A percentile compares a stretch with the other conserved stretches of the same genome.
phyloP scores from a whole-genome alignment of 495 filamentous ascomycete species.

The Lasiosphaeria hispida region DNA sequence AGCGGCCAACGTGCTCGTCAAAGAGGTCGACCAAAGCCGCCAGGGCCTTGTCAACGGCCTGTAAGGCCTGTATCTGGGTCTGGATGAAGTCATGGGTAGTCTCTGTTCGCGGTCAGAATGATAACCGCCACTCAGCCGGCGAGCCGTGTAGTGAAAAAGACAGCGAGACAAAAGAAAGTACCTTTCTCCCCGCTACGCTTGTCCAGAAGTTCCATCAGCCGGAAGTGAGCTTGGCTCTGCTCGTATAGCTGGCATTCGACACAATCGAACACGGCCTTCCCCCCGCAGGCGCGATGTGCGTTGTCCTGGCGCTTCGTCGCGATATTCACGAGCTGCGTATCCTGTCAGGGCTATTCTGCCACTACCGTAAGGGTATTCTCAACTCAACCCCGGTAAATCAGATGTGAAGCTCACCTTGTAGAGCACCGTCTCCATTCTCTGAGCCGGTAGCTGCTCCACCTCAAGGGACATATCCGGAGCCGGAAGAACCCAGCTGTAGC shows the following conservation, averaged over 20 bases:
- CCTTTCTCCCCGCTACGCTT: background rate
- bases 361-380: no score
- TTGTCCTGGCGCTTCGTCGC: background rate
- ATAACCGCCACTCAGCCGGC: no score
- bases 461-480: conserved; percentile 5
- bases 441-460: background rate
- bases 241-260: conserved; percentile 17
- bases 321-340: background rate
- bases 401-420: conserved; percentile 12
- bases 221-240: conserved; percentile 9
- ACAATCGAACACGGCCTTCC: conserved; percentile 6
- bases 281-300: conserved; percentile 7
- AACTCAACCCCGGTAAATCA: no score
- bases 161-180: no score
- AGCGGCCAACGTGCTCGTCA: conserved; percentile 12
- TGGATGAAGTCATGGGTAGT: background rate
- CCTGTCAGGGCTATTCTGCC: background rate
- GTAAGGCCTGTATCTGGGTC: conserved; percentile 1
- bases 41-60: conserved; percentile 6
- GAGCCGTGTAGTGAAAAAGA: no score
- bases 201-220: background rate
- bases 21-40: conserved; percentile 6
- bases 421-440: conserved; percentile 11
- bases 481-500: conserved; percentile 7
- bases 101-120: no score